Conservation (phyloP, 805 yeast genomes). For the Kodamaea jinghongensis region DNA sequence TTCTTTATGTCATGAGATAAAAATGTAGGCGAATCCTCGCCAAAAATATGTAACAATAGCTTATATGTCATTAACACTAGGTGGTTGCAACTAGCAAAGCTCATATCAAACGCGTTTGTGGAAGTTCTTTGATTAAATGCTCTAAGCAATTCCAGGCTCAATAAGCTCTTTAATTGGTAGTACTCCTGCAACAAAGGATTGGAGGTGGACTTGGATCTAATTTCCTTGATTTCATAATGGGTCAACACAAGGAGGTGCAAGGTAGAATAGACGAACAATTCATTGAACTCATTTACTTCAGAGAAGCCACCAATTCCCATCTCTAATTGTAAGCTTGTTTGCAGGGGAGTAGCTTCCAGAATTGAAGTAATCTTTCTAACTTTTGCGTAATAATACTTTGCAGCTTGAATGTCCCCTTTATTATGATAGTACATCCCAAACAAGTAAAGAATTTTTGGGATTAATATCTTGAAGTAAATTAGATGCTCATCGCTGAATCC, state of each 20-base stretch:
- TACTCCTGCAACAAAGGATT: constrained; percentile 5
- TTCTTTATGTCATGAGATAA: constrained; percentile 5
- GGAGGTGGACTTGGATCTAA: constrained; percentile 4
- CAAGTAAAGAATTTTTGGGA: constrained; percentile 38
- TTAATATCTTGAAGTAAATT: constrained; percentile 28
- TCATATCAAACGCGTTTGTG: constrained; percentile 17
- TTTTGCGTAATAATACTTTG: constrained; percentile 39
- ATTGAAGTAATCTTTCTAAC: constrained; percentile 21
- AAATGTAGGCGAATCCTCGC: constrained; percentile 1
- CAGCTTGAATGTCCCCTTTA: constrained; percentile 31
- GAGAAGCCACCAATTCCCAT: constrained; percentile 25
- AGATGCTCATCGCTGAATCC: constrained; percentile 42
- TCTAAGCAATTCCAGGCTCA: constrained; percentile 15
- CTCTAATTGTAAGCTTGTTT: constrained; percentile 13
- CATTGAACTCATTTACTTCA: constrained; percentile 22
- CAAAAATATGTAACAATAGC: constrained; percentile 12
- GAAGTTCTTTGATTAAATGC: constrained; percentile 14
- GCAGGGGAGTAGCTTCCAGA: neutral
- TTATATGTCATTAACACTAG: constrained; percentile 16
- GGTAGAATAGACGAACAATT: constrained; percentile 27
- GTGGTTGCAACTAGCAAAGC: constrained; percentile 16
- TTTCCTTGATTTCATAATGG: constrained; percentile 20
- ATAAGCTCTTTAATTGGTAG: constrained; percentile 12
- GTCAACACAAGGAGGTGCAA: constrained; percentile 27
- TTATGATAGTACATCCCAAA: constrained; percentile 40